These are phyloP conservation scores for Apiospora pterosperma DNA, from an alignment of 2,329 filamentous ascomycete species.

Conservation along the genomic window DNA sequence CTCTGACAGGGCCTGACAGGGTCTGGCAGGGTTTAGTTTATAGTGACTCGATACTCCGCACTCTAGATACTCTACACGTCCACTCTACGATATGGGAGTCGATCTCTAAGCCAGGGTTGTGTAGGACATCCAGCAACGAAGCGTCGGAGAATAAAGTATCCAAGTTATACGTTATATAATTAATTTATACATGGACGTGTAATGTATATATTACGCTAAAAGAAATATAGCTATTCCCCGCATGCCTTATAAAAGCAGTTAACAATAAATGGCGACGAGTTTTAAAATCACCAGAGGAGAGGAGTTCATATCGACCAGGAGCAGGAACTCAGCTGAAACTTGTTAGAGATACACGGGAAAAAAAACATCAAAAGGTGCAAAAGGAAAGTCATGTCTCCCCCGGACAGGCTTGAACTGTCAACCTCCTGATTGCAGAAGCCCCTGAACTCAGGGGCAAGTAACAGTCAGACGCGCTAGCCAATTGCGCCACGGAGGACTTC, in stretches of 20 bases:
- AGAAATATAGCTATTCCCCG: too few species aligned
- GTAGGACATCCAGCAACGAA: background rate
- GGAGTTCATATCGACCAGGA: background rate
- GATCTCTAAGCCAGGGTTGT: background rate
- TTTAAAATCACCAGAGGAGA: background rate
- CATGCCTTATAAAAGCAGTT: background rate
- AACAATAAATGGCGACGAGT: background rate
- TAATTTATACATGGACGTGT: too few species aligned
- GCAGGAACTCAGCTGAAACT: background rate
- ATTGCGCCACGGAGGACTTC: constrained; percentile 35
- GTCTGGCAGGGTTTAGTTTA: background rate
- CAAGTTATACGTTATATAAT: background rate
- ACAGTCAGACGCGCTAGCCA: constrained; percentile 61
- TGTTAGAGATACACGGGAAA: background rate
- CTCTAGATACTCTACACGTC: background rate
- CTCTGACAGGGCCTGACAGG: background rate
- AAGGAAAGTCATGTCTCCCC: background rate
- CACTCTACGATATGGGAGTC: background rate
- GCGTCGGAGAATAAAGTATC: background rate
- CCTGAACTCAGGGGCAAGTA: constrained; percentile 24
- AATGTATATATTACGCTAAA: too few species aligned
- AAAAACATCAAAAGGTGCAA: background rate
- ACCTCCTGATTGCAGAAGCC: constrained; percentile 1
- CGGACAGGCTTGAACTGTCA: constrained; percentile 5
- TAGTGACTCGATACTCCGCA: background rate